Evolutionary conservation across 225 moss, liverwort and hornwort genomes (phyloP), one percentile per base, ranked within the genome.

Genomic region (Physcomitrellopsis africana): DNA sequence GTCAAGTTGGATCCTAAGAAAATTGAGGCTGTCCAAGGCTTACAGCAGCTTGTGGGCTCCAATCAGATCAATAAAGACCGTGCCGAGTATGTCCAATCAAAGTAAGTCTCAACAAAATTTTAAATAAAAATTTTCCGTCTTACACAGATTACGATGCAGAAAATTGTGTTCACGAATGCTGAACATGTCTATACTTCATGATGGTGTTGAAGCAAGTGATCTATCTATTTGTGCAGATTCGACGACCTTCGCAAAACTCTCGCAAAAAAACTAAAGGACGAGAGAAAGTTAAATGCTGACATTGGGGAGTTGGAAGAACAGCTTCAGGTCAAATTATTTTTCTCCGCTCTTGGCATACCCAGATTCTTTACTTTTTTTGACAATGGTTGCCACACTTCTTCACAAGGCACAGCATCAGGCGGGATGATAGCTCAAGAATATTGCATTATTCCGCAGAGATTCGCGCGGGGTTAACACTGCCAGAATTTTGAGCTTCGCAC

Each of bases 21-120:
- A 57, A 81, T 87, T 71, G 87, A 67, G 11, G 83, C 90, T 44
- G 11, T 95, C 51, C 78, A 80, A 70, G 82, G 79, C 55, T 79
- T 95, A 19, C 85, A 91, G 19, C 88, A 95, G 65, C 84, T 95
- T 63, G 73, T 95, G 54, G 68, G 68, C 49, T 82, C 90, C 56
- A 93, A 89, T 48, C 85, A 84, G 56, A 67, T 95, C 0, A 86
- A 84, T 70, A 71, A 69, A 42, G 93, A 90, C 0, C 76, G 60
- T 11, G 90, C 69, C 0, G 65, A 74, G 2, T 90, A 66, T 56
- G 79, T 81, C 8, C 86, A 84, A 64, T 62, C 83, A 65, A 93
- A 91, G 86, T 93, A 72, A 77, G 72, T 49, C n/a, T 20, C 1
- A 14, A 15, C 6, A 24, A 3, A 37, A 37, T 37, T 37, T 37